Evolutionary conservation across 495 filamentous ascomycete species (phyloP), one percentile per base, ranked within the genome.

Genomic region (Penicillium fimorum): DNA sequence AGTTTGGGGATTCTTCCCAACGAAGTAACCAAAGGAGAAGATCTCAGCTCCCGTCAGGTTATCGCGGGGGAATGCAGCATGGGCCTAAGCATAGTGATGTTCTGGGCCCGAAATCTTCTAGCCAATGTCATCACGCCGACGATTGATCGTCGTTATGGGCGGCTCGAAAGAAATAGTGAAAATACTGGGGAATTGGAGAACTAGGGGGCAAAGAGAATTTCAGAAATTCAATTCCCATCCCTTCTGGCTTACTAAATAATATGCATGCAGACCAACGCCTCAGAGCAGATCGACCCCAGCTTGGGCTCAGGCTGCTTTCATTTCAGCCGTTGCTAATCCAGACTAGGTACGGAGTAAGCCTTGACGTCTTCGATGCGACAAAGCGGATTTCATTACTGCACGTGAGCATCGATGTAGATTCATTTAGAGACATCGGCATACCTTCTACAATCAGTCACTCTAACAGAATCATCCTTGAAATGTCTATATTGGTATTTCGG

Each of bases 71-170:
- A 52, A 52, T 43, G 37, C 45, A 47, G 45, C 45, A 32, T 24
- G n/a, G 50, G 38, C 25, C 50, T 41, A 52, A 52, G 27, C 50
- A 52, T 29, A 17, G n/a, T 22, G 49, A 42, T 41, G 38, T 52
- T 52, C 50, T 52, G 38, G 50, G 13, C 38, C 38, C 3, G 27
- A 41, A 8, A 22, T 20, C 38, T 32, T 32, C 5, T n/a, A 29
- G 7, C 43, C 24, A 47, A 10, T 32, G 15, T 13, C 24, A 25
- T 20, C 24, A 17, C n/a, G n/a, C n/a, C 17, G 27, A 17, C 18
- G 29, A 47, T 30, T 52, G 50, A 52, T 52, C 50, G 38, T 52
- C 50, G 50, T 52, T 20, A 52, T 30, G 37, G 38, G 50, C 50
- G 38, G 37, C 9, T 52, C 1, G n/a, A 43, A 47, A 47, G 45